phyloP scores from a whole-genome alignment of 345 rosid genomes.

The Brassica rapa region DNA sequence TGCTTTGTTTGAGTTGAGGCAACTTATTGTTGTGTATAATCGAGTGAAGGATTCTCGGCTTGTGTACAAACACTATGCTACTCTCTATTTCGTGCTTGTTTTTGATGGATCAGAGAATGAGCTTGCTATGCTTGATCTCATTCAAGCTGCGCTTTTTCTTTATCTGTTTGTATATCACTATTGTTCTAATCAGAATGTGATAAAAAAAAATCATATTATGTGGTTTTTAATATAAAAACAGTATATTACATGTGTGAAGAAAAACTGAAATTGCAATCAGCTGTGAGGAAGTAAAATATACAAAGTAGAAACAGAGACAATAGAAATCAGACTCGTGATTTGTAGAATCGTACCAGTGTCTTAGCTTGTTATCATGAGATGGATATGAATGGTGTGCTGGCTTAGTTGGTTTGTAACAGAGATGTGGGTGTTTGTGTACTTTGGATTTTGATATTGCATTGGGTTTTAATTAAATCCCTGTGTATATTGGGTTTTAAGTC shows the following conservation, averaged over 20 bases:
- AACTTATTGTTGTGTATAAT: not conserved
- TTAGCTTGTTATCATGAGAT: constrained; percentile 1
- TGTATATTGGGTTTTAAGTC: not conserved
- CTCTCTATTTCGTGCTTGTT: constrained; percentile 80
- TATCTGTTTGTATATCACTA: not conserved
- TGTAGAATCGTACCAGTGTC: not conserved
- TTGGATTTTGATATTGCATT: constrained; percentile 11
- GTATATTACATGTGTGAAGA: not conserved
- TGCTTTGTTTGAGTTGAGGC: not conserved
- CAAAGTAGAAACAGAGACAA: not conserved
- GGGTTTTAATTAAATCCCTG: not conserved
- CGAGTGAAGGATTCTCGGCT: constrained; percentile 71
- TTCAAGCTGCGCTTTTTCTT: constrained; percentile 58
- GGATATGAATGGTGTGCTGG: not conserved
- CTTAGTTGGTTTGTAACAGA: not conserved
- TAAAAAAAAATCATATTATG: not conserved
- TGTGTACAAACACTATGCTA: constrained; percentile 89
- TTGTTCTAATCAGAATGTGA: not conserved
- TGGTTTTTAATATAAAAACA: not conserved
- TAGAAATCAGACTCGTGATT: constrained; percentile 6
- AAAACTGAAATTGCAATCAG: not conserved
- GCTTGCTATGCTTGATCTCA: constrained; percentile 95
- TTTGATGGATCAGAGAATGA: constrained; percentile 92
- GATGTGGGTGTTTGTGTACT: not conserved
- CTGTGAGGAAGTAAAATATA: not conserved